Evolutionary conservation across 345 rosid genomes (phyloP).

Genomic region (Lepidium didymum): DNA sequence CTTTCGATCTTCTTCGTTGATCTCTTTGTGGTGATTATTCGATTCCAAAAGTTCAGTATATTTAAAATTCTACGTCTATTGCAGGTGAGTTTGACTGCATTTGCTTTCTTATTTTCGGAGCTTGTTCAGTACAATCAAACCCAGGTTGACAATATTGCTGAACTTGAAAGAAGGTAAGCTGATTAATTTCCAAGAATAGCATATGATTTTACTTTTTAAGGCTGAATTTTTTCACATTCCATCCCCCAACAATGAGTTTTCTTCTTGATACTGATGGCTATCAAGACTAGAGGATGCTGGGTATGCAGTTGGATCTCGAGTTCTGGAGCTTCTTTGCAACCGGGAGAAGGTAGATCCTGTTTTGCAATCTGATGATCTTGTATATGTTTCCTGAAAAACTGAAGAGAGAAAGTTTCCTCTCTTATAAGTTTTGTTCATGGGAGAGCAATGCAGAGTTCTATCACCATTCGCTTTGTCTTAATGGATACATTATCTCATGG

Average conservation of each 20-base stretch:
- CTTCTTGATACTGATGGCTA: background rate
- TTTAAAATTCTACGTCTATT: background rate
- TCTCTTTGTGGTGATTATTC: background rate
- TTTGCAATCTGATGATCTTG: background rate
- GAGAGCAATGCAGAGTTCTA: background rate
- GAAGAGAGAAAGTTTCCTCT: background rate
- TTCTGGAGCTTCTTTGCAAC: constrained; percentile 86
- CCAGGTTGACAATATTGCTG: constrained; percentile 93
- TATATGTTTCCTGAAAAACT: background rate
- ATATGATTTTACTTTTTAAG: background rate
- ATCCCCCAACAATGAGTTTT: background rate
- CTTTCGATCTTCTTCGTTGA: background rate
- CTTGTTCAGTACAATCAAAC: constrained; percentile 97
- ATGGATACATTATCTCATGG: background rate
- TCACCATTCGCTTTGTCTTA: background rate
- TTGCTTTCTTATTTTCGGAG: constrained; percentile 58
- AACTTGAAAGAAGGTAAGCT: constrained; percentile 77
- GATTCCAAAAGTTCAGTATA: background rate
- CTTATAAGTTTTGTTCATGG: background rate
- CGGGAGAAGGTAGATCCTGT: constrained; percentile 57
- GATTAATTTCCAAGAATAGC: background rate
- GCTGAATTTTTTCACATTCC: background rate
- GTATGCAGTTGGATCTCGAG: constrained; percentile 83
- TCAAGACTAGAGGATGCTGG: constrained; percentile 97
- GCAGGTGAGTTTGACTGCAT: constrained; percentile 62